A percentile compares a stretch with the other conserved stretches of the same genome.
phyloP scores from a whole-genome alignment of 257 asterid genomes.

The Avicennia marina region DNA sequence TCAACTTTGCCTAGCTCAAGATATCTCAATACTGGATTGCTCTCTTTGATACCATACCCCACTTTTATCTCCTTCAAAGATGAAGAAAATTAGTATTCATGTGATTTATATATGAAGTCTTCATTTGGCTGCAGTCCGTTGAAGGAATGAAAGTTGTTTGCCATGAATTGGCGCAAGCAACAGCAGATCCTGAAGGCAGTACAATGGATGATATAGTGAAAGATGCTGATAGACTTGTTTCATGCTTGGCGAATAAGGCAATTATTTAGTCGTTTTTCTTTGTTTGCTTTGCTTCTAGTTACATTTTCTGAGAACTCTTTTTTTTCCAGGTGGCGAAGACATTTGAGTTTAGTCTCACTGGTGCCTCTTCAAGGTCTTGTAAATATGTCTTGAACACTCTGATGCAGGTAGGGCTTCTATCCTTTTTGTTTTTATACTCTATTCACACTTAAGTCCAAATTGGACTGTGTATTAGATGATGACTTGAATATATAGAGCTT shows the following conservation, averaged over 20 bases:
- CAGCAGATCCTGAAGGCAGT: conserved; percentile 84
- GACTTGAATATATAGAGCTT: too few relatives aligned
- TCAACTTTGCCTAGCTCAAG: conserved; percentile 1
- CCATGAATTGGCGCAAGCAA: conserved; percentile 87
- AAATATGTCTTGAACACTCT: conserved; percentile 97
- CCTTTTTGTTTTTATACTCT: too few relatives aligned
- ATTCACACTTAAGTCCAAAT: too few relatives aligned
- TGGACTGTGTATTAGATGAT: too few relatives aligned
- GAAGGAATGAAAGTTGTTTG: conserved; percentile 99
- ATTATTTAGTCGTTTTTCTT: neutral
- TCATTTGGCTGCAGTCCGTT: conserved; percentile 73
- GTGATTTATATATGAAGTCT: conserved; percentile 5
- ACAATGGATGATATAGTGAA: conserved; percentile 70
- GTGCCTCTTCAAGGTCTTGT: conserved; percentile 98
- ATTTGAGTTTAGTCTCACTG: conserved; percentile 86
- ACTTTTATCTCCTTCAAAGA: neutral
- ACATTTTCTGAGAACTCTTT: conserved; percentile 14
- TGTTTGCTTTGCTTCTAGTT: neutral
- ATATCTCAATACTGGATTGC: neutral
- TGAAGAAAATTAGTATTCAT: neutral
- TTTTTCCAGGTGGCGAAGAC: conserved; percentile 86
- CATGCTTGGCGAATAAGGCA: conserved; percentile 95
- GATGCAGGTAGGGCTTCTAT: conserved; percentile 64
- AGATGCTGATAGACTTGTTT: conserved; percentile 97
- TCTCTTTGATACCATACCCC: conserved; percentile 3